Evolutionary conservation across 306 rosid genomes (phyloP), one percentile per base, ranked within the genome.

Genomic region (Pterocarpus santalinus): DNA sequence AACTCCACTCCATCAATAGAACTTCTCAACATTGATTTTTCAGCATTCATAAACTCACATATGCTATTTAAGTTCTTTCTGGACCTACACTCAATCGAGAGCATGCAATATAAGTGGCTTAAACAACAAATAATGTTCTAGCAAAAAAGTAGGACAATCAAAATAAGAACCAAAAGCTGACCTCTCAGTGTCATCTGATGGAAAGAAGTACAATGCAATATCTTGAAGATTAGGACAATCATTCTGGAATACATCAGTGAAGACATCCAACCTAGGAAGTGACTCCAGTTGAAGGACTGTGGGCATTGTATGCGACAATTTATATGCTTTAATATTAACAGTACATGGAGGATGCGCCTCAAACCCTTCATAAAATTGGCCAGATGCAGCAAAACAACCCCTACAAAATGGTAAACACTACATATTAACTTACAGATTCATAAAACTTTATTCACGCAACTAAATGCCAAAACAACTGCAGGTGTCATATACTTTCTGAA

Each of bases 181-280:
- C 98, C 96, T 87, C 68, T 85, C 80, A 75, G 46, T 33, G 32
- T 72, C 74, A 46, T 76, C 73, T 57, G 83, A 77, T 69, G 91
- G 94, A 77, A 85, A 89, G 82, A 95, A 89, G 83, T 90, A 95
- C 72, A 95, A 52, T 4, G 92, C 95, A 36, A 95, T 76, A 36
- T 95, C 97, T 52, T 71, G 72, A 76, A 91, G 92, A 72, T 55
- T 77, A n/a, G 91, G 94, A 80, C 81, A 43, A 43, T 82, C 75
- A 33, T 79, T 61, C 12, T n/a, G 78, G 80, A 89, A 92, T 22
- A 86, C 72, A 52, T 89, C 90, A 62, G 62, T 81, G 87, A 85
- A 81, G 68, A 81, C 30, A 69, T 74, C 61, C 78, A 58, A 80
- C 30, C 58, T 81, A 72, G 91, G 89, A 60, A 85, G 69, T 73